These are phyloP conservation scores for Serendipita sp. DNA, from an alignment of 768 basidiomycete species.

Conservation along the genomic window DNA sequence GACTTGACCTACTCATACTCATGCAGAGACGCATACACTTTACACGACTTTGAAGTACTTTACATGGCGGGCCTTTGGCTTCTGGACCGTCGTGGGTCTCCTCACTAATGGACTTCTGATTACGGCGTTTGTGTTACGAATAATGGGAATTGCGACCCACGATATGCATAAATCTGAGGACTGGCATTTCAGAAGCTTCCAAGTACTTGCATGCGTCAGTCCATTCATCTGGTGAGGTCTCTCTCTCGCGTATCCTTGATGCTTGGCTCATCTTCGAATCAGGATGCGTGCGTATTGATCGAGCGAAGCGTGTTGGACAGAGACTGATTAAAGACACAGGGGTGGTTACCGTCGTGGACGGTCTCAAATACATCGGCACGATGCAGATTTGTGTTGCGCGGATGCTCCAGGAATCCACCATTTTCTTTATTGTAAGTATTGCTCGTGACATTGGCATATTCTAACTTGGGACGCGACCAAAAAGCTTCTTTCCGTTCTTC, in stretches of 20 bases:
- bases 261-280: not conserved
- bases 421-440: constrained; percentile 66
- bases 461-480: not conserved
- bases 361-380: constrained; percentile 74
- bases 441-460: not conserved
- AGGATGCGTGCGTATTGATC: constrained; percentile 60
- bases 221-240: constrained; percentile 67
- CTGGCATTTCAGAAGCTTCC: constrained; percentile 55
- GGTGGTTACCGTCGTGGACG: constrained; percentile 65
- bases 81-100: constrained; percentile 58
- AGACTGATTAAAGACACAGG: constrained; percentile 25
- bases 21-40: constrained; percentile 45
- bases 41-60: constrained; percentile 56
- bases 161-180: constrained; percentile 20
- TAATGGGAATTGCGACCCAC: constrained; percentile 36
- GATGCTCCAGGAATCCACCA: constrained; percentile 83
- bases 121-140: constrained; percentile 56
- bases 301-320: not conserved
- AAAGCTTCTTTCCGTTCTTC: constrained; percentile 67
- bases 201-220: constrained; percentile 72
- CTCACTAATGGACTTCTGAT: constrained; percentile 59
- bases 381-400: constrained; percentile 88
- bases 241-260: not conserved
- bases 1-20: not conserved
- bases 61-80: constrained; percentile 65